Evolutionary conservation across 2,329 filamentous ascomycete genomes (phyloP), one percentile per base, ranked within the genome.

Genomic region (Penicillium decumbens): DNA sequence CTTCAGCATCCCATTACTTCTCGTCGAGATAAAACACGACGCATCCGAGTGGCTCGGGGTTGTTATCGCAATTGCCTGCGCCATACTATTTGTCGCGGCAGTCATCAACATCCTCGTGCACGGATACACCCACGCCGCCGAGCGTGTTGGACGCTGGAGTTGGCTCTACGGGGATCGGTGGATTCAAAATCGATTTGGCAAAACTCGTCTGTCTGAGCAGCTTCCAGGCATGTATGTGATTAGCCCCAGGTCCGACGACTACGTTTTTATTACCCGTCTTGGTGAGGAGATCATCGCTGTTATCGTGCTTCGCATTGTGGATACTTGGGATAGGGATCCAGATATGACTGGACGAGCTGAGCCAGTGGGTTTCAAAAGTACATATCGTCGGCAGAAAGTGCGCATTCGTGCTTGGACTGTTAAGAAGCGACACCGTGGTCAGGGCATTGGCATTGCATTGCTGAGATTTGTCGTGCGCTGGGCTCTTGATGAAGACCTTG

Each of bases 381-480:
- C 8, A 5, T 18, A 37, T 1, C 1, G 20, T 5, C 37, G 27
- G 8, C n/a, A 45, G 20, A 28, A 47, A 4, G 37, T 45, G 1
- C 44, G 89, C 41, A 84, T 95, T 49, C 81, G 87, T 25, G 89
- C 87, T 1, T 95, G 90, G 89, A 92, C 89, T 1, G 88, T 89
- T 1, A 78, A 78, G 64, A 71, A 83, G 43, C 76, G 77, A 58
- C 89, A 89, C 67, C 79, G 90, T 24, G 76, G 80, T 28, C 81
- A 82, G 54, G 89, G 89, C 0, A 75, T 95, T 23, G 90, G 89
- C 2, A 77, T 75, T 35, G 84, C 83, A 28, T 71, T 95, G 61
- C 75, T 95, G 41, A 80, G 85, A 58, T 85, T 88, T 59, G 88
- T 87, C 1, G 83, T 91, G 2, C 77, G 77, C 49, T 67, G 85